Percentiles rank a stretch among this genome's conserved stretches.
These are phyloP conservation scores for Yamadazyma tumulicola DNA, from an alignment of 805 yeast species.

Conservation along the genomic window DNA sequence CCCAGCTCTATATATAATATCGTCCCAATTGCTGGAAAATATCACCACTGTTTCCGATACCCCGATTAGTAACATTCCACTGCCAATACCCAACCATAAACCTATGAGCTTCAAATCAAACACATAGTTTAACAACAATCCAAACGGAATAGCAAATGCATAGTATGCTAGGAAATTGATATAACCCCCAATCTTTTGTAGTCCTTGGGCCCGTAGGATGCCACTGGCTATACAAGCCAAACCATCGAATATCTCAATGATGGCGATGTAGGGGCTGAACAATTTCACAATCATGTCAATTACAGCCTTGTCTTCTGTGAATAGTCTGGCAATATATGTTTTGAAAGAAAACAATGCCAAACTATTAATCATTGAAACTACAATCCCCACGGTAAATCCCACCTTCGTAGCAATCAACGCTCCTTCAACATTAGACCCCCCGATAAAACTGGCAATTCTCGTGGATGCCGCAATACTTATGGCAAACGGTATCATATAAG, in stretches of 20 bases:
- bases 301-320: slow-evolving; percentile 62
- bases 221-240: slow-evolving; percentile 71
- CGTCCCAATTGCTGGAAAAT: slow-evolving; percentile 50
- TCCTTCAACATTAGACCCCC: slow-evolving; percentile 37
- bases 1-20: slow-evolving; percentile 36
- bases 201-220: slow-evolving; percentile 70
- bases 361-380: slow-evolving; percentile 37
- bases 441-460: slow-evolving; percentile 43
- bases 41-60: slow-evolving; percentile 46
- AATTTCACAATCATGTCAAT: slow-evolving; percentile 46
- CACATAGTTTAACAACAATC: slow-evolving; percentile 49
- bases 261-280: slow-evolving; percentile 58
- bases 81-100: slow-evolving; percentile 70
- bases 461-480: slow-evolving; percentile 44
- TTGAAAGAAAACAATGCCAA: slow-evolving; percentile 44
- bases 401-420: slow-evolving; percentile 34
- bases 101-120: slow-evolving; percentile 52
- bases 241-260: slow-evolving; percentile 68
- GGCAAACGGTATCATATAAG: slow-evolving; percentile 46
- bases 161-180: slow-evolving; percentile 71
- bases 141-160: slow-evolving; percentile 65
- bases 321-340: slow-evolving; percentile 49
- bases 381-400: slow-evolving; percentile 28
- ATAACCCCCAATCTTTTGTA: slow-evolving; percentile 69
- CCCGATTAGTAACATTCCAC: slow-evolving; percentile 58